Evolutionary conservation across 768 basidiomycete species (phyloP).

Genomic region (Calvatia gigantea): DNA sequence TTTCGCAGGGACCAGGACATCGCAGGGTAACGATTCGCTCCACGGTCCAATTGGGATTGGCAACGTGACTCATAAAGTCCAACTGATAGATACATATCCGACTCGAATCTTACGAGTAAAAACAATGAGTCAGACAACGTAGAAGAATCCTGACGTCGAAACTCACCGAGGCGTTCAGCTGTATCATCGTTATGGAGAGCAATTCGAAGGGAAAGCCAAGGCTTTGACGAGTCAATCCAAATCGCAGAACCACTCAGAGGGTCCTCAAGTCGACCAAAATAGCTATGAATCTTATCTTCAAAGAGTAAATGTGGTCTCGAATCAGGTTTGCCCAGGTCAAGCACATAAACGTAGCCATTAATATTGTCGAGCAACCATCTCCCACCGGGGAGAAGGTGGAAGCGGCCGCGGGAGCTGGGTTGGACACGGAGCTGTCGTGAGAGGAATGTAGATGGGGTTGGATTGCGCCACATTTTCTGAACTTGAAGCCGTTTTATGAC

Average conservation of each 20-base stretch:
- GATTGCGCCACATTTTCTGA: neutral
- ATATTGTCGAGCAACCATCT: neutral
- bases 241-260: neutral
- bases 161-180: neutral
- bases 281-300: neutral
- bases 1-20: neutral
- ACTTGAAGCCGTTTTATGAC: neutral
- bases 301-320: neutral
- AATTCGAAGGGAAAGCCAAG: neutral
- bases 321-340: neutral
- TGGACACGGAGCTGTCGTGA: neutral
- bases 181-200: neutral
- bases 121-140: neutral
- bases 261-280: neutral
- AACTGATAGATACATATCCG: neutral
- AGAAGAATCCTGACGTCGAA: neutral
- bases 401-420: neutral
- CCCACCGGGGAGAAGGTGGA: neutral
- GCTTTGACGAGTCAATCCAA: neutral
- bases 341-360: neutral
- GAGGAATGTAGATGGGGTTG: neutral
- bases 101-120: neutral
- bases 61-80: neutral
- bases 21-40: neutral
- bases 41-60: neutral